phyloP scores from a whole-genome alignment of 1,284 basidiomycete species.

The Cerioporus squamosus region DNA sequence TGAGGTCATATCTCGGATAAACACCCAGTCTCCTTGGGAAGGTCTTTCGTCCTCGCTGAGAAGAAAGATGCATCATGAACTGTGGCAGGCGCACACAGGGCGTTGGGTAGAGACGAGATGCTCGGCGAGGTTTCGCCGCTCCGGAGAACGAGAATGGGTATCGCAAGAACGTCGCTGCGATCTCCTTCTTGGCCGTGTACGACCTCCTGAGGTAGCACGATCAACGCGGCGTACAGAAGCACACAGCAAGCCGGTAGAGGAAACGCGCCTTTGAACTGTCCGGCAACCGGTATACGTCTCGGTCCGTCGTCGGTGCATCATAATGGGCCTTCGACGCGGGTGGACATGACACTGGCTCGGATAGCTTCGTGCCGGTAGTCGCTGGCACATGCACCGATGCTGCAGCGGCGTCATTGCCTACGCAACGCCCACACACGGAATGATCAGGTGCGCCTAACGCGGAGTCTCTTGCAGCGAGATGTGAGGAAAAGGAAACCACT shows the following conservation, averaged over 20 bases:
- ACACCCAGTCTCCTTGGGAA: conserved; percentile 1
- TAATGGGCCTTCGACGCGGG: too few species aligned
- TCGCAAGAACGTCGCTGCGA: conserved; percentile 2
- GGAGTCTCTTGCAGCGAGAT: neutral
- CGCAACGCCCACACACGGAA: conserved; percentile 1
- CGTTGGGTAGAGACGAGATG: neutral
- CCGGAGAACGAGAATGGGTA: conserved; percentile 9
- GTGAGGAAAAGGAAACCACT: neutral
- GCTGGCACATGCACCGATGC: too few species aligned
- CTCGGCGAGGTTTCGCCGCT: conserved; percentile 20
- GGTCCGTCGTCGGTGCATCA: neutral
- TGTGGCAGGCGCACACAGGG: neutral
- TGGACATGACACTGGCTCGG: too few species aligned
- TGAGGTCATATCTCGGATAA: conserved; percentile 19
- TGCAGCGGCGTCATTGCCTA: conserved; percentile 4
- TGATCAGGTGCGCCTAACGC: conserved; percentile 9
- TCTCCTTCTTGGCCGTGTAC: conserved; percentile 11
- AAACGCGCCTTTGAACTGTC: conserved; percentile 6
- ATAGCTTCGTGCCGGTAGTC: too few species aligned
- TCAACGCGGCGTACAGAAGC: conserved; percentile 6
- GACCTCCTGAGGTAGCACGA: conserved; percentile 7
- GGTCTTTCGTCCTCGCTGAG: conserved; percentile 3
- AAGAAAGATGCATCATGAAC: neutral
- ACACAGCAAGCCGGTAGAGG: neutral
- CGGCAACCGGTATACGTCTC: conserved; percentile 1